Conservation (phyloP, 2,329 filamentous ascomycete species). For the Diplodia corticola region DNA sequence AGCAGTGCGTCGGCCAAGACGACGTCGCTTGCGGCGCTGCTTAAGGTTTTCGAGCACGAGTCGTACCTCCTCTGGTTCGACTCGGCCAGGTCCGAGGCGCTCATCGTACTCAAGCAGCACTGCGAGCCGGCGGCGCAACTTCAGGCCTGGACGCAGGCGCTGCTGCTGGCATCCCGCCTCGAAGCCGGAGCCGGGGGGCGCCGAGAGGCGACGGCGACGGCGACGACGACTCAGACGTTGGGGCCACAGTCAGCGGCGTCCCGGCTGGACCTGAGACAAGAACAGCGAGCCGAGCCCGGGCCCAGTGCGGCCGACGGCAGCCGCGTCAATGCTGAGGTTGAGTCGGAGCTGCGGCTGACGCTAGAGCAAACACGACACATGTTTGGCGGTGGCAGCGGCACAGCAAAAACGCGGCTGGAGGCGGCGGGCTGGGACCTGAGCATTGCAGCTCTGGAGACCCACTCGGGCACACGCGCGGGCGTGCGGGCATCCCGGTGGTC, state of each 20-base stretch:
- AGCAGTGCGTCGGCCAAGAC: background rate
- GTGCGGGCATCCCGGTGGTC: slow-evolving; percentile 15
- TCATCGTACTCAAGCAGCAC: slow-evolving; percentile 65
- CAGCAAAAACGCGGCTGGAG: slow-evolving; percentile 11
- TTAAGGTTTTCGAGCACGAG: slow-evolving; percentile 53
- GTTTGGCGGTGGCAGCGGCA: slow-evolving; percentile 42
- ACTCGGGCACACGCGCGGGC: slow-evolving; percentile 45
- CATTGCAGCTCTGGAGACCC: slow-evolving; percentile 66
- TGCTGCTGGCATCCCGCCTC: slow-evolving; percentile 46
- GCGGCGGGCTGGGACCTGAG: slow-evolving; percentile 66
- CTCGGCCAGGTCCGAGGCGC: slow-evolving; percentile 43
- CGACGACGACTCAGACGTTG: background rate
- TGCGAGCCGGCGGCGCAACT: slow-evolving; percentile 54
- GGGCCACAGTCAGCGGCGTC: slow-evolving; percentile 8
- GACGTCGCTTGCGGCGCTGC: slow-evolving; percentile 47
- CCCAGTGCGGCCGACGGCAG: slow-evolving; percentile 10
- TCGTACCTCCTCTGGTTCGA: slow-evolving; percentile 64
- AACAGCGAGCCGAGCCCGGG: background rate
- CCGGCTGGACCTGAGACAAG: slow-evolving; percentile 12
- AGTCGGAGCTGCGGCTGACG: slow-evolving; percentile 29
- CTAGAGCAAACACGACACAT: slow-evolving; percentile 42
- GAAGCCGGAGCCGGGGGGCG: background rate
- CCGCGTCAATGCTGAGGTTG: background rate
- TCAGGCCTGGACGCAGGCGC: slow-evolving; percentile 63
- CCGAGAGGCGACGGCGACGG: background rate